Evolutionary conservation across 2,329 filamentous ascomycete species (phyloP).

Genomic region (Tolypocladium tundrense): DNA sequence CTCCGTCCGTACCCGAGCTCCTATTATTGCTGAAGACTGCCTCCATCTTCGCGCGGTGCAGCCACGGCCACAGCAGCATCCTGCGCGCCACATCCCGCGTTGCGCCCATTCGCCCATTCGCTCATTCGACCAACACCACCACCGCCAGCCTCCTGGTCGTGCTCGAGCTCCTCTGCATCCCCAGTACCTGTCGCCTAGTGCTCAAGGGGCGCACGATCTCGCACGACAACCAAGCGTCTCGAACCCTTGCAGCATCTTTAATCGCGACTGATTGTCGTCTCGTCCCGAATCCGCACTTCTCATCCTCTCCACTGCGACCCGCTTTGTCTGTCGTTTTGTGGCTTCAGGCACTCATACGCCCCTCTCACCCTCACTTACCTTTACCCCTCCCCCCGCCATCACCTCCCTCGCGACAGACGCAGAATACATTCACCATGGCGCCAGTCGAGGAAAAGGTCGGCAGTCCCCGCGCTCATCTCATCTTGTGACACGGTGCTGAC

Average conservation of each 20-base stretch:
- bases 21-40: background rate
- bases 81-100: background rate
- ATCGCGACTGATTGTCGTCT: background rate
- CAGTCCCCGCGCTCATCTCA: background rate
- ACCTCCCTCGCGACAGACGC: background rate
- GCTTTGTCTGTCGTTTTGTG: background rate
- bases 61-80: background rate
- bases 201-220: background rate
- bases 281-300: background rate
- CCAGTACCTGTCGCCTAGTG: background rate
- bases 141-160: background rate
- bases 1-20: background rate
- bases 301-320: slow-evolving; percentile 2
- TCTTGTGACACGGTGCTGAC: background rate
- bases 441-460: slow-evolving; percentile 22
- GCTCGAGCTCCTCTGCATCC: background rate
- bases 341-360: background rate
- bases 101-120: background rate
- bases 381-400: background rate
- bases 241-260: background rate
- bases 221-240: background rate
- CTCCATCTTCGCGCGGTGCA: background rate
- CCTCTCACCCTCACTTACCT: background rate
- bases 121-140: background rate
- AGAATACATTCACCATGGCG: slow-evolving; percentile 14